Evolutionary conservation across 768 basidiomycete genomes (phyloP), one percentile per base, ranked within the genome.

Genomic region (Mycena filopes): DNA sequence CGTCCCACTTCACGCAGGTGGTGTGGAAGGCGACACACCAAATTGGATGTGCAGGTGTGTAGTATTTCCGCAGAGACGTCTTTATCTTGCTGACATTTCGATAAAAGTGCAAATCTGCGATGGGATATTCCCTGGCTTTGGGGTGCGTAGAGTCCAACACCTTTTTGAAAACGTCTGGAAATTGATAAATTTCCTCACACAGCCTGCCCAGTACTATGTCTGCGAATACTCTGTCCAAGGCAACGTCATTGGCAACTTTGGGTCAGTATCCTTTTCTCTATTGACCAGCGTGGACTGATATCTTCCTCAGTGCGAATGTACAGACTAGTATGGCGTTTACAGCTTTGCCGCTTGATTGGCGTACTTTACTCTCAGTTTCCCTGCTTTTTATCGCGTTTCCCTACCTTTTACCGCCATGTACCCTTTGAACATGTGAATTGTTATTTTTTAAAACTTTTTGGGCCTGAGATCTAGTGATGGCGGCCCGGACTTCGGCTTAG

Each of bases 1-100:
- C 83, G 18, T 89, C 88, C 48, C 90, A 92, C 72, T 92, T 87
- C 71, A 91, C 90, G 18, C 89, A 91, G 72, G 84, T 90, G 7
- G 89, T 92, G 13, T 92, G 90, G 90, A 91, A 91, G 74, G 79
- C 72, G 11, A 83, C 86, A 20, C 84, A 81, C 2, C 78, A 89
- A 65, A 79, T 91, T 26, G 89, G 89, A 25, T 91, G 89, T 91
- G 89, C 69, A 23, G 23, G 20, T 45, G 21, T 45, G 11, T 23
- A 21, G 6, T 23, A 23, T 23, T 3, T n/a, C 4, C 13, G 11
- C 20, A n/a, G 21, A n/a, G 13, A 21, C 7, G 43, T 12, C 11
- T 45, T 45, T 36, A 11, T 36, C 36, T 36, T 36, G 15, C 21
- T 25, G 43, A 45, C 43, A 11, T 18, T 3, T 45, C 23, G n/a